Base-by-base conservation (phyloP, 495 filamentous ascomycete species). In the Penicillium coprophilum region DNA sequence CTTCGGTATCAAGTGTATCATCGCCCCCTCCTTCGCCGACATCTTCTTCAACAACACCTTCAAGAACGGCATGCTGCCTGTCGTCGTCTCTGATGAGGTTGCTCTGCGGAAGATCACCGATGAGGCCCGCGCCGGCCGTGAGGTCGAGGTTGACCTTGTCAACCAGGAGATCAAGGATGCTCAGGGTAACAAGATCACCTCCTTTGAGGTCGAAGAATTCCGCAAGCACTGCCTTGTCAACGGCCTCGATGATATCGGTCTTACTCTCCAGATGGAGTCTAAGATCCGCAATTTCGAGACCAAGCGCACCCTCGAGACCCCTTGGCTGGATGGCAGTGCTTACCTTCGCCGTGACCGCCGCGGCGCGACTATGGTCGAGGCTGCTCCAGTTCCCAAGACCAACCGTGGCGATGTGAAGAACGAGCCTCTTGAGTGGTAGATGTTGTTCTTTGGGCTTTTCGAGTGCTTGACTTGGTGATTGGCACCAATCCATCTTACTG, bases 31-130 rank as follows among this genome's bases (percentile, higher is more conserved):
- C 15, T 98, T 89, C 65, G 93, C 91, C 56, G 94, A 98, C 67
- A 98, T 98, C 74, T 97, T 97, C 84, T 96, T 92, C 85, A 98
- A 97, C 83, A 98, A 98, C 78, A 95, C 90, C 17, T 97, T 97
- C 84, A 98, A 98, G 82, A 98, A 98, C 77, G 94, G 93, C 74
- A 98, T 98, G 94, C 82, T 98, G 36, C 92, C 93, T 24, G 82
- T 97, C 59, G 73, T 80, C 36, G 88, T 98, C 70, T 76, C 80
- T 32, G 82, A 92, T 70, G 68, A 85, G 45, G 80, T 62, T 9
- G 83, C 79, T 15, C 79, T 97, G 4, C 78, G 85, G 9, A 78
- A 75, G 61, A 86, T 98, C 58, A 87, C 88, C 39, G 85, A 81
- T 23, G 91, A 96, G 73, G 92, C 93, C 30, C 80, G 80, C 45